Evolutionary conservation across 805 yeast species (phyloP).

Genomic region (Candida suzukii): DNA sequence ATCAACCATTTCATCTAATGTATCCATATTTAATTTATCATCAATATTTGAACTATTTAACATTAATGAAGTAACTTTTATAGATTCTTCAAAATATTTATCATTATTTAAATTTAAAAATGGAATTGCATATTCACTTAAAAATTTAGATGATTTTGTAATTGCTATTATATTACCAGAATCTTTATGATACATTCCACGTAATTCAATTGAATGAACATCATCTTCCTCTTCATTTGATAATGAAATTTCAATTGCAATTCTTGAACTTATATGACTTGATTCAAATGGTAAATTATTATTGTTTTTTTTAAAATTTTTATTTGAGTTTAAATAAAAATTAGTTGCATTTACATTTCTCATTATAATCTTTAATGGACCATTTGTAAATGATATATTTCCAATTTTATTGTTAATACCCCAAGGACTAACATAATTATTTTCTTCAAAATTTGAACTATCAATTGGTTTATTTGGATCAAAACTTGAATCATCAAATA

Average conservation of each 20-base stretch:
- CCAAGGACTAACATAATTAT: background rate
- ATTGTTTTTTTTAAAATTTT: no score
- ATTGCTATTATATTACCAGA: constrained; percentile 55
- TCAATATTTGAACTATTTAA: constrained; percentile 33
- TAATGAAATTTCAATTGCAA: constrained; percentile 7
- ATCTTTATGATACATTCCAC: constrained; percentile 60
- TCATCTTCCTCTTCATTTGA: constrained; percentile 41
- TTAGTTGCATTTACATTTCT: constrained; percentile 3
- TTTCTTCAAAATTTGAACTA: background rate
- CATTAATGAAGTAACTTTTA: constrained; percentile 35
- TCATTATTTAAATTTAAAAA: constrained; percentile 39
- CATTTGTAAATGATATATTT: background rate
- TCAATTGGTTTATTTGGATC: background rate
- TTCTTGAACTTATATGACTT: constrained; percentile 1
- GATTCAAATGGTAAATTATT: background rate
- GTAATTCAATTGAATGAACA: constrained; percentile 41
- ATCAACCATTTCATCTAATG: constrained; percentile 23
- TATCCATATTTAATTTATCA: constrained; percentile 30
- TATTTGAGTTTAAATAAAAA: no score
- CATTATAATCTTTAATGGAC: constrained; percentile 2
- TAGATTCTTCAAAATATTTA: constrained; percentile 36
- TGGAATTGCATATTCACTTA: constrained; percentile 55
- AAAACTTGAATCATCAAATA: constrained; percentile 8
- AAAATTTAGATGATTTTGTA: constrained; percentile 58
- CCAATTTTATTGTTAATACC: background rate